Evolutionary conservation across 192 early-diverging fungal species (phyloP).

Genomic region (Diversispora epigaea): DNA sequence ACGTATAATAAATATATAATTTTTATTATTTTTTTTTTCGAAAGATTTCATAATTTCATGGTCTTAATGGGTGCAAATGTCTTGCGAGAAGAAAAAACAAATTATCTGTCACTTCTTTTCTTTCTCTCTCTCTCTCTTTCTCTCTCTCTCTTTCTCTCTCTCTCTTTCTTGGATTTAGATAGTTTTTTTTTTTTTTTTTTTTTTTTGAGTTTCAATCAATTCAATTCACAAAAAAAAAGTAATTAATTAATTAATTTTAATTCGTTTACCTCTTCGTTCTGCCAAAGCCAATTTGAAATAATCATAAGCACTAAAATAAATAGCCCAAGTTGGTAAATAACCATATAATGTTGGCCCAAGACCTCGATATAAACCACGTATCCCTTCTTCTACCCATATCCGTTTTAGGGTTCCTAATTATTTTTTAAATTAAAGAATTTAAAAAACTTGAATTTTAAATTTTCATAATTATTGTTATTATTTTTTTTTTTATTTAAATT

Average conservation of each 20-base stretch:
- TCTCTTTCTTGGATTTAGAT: no score
- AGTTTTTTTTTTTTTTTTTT: no score
- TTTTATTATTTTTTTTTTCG: no score
- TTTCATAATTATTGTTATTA: not conserved
- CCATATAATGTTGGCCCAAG: conserved; percentile 83
- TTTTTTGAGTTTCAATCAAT: not conserved
- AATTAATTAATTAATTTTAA: not conserved
- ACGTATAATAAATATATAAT: no score
- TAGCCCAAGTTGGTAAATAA: conserved; percentile 88
- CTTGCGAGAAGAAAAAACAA: no score
- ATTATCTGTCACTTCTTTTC: not conserved
- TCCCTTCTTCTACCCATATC: conserved; percentile 79
- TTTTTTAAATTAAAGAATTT: not conserved
- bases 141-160: no score
- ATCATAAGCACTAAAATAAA: conserved; percentile 92
- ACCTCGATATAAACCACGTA: conserved; percentile 87
- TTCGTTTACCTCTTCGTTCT: not conserved
- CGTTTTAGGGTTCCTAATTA: conserved; percentile 58
- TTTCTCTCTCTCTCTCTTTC: no score
- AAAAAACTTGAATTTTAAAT: not conserved
- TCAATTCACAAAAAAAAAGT: no score
- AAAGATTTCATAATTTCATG: no score
- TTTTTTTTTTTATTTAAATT: not conserved
- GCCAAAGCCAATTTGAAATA: conserved; percentile 56
- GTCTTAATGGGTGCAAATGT: no score